Conservation (phyloP, 129 eudicot genomes). For the Lactuca saligna region DNA sequence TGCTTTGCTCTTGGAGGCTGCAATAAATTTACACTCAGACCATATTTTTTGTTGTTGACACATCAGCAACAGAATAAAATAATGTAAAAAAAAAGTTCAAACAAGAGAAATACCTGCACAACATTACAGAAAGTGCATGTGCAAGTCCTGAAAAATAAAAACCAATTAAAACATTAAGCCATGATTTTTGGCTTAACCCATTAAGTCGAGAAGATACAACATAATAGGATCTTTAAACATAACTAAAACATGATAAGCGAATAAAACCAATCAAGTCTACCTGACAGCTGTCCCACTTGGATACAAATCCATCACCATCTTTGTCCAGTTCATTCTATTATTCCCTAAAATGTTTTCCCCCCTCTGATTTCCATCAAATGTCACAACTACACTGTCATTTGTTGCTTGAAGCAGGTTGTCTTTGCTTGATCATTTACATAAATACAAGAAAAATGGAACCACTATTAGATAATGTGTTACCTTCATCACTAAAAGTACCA, state of each 20-base stretch:
- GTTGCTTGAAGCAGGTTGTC: slow-evolving; percentile 94
- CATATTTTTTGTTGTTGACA: slow-evolving; percentile 8
- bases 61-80: not conserved
- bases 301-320: slow-evolving; percentile 83
- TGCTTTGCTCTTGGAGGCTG: slow-evolving; percentile 99
- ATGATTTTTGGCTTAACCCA: too few species aligned
- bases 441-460: slow-evolving; percentile 27
- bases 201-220: not conserved
- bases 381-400: slow-evolving; percentile 60
- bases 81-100: not conserved
- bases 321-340: slow-evolving; percentile 72
- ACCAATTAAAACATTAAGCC: not conserved
- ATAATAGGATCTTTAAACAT: not conserved
- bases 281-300: slow-evolving; percentile 76
- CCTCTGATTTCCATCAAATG: slow-evolving; percentile 46
- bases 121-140: slow-evolving; percentile 82
- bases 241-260: too few species aligned
- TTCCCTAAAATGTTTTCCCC: slow-evolving; percentile 50
- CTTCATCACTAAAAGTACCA: not conserved
- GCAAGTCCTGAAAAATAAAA: slow-evolving; percentile 56
- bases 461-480: slow-evolving; percentile 31
- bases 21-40: slow-evolving; percentile 26
- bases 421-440: slow-evolving; percentile 87
- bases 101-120: slow-evolving; percentile 65
- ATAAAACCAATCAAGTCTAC: slow-evolving; percentile 26